A percentile compares a stretch with the other conserved stretches of the same genome.
Evolutionary conservation across 345 rosid genomes (phyloP).

Genomic region (Toxicodendron radicans): DNA sequence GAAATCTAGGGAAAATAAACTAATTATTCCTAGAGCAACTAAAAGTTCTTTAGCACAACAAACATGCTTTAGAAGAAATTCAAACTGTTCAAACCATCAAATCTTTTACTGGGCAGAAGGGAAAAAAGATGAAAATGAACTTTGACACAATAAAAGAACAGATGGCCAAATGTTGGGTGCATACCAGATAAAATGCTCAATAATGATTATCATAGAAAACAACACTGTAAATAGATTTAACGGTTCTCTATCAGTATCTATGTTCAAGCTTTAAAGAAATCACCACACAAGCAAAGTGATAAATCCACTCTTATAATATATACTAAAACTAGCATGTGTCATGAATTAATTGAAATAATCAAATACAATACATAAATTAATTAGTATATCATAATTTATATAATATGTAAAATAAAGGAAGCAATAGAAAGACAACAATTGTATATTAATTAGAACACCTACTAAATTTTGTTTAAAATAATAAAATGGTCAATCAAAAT

Average conservation of each 20-base stretch:
- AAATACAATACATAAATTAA: too few relatives aligned
- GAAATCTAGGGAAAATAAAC: slow-evolving; percentile 34
- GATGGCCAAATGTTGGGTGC: background rate
- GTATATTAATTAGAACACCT: too few relatives aligned
- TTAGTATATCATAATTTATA: too few relatives aligned
- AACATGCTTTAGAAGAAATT: too few relatives aligned
- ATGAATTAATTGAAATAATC: too few relatives aligned
- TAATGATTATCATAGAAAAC: background rate
- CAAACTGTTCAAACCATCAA: background rate
- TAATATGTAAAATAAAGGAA: too few relatives aligned
- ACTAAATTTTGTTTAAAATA: too few relatives aligned
- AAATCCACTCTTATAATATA: background rate
- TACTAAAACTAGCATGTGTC: slow-evolving; percentile 34
- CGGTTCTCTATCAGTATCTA: background rate
- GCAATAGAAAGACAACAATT: too few relatives aligned
- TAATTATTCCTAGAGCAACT: slow-evolving; percentile 33
- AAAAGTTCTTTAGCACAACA: background rate
- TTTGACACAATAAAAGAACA: background rate
- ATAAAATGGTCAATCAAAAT: too few relatives aligned
- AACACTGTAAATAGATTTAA: background rate
- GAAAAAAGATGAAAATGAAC: background rate
- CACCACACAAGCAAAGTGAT: background rate
- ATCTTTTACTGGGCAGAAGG: slow-evolving; percentile 2
- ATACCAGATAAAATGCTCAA: background rate
- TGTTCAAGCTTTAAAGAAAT: background rate